phyloP scores from a whole-genome alignment of 768 basidiomycete species.

The Mycena capillaripes region DNA sequence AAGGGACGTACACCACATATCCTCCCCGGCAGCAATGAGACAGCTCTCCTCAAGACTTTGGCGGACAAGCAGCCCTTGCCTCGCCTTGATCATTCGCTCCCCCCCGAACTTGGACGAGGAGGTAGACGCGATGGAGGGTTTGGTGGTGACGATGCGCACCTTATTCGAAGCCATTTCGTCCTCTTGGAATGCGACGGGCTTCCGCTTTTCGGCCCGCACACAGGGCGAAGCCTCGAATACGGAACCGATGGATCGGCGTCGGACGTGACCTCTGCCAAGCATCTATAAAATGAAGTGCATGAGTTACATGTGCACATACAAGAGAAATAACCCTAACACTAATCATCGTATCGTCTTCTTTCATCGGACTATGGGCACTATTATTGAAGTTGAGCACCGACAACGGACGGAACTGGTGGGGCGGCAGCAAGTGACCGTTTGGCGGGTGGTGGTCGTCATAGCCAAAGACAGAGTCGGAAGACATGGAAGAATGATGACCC shows the following conservation, averaged over 20 bases:
- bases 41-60: constrained; percentile 78
- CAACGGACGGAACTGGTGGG: constrained; percentile 71
- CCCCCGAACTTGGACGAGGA: constrained; percentile 75
- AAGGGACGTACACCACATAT: constrained; percentile 63
- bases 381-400: constrained; percentile 71
- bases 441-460: constrained; percentile 55
- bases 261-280: constrained; percentile 84
- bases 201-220: constrained; percentile 74
- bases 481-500: constrained; percentile 62
- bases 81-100: constrained; percentile 77
- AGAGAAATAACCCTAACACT: constrained; percentile 59
- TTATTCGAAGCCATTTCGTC: constrained; percentile 59
- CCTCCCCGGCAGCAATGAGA: constrained; percentile 77
- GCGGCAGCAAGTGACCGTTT: constrained; percentile 55
- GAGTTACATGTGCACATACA: no score
- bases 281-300: constrained; percentile 60
- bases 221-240: constrained; percentile 81
- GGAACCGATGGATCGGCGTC: constrained; percentile 76
- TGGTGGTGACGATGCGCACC: constrained; percentile 67
- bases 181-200: constrained; percentile 59
- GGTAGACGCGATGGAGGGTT: constrained; percentile 77
- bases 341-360: constrained; percentile 89
- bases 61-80: constrained; percentile 71
- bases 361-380: constrained; percentile 62
- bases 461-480: constrained; percentile 75